These are phyloP conservation scores for Boletus sp. DNA, from an alignment of 768 basidiomycete genomes.

Conservation along the genomic window DNA sequence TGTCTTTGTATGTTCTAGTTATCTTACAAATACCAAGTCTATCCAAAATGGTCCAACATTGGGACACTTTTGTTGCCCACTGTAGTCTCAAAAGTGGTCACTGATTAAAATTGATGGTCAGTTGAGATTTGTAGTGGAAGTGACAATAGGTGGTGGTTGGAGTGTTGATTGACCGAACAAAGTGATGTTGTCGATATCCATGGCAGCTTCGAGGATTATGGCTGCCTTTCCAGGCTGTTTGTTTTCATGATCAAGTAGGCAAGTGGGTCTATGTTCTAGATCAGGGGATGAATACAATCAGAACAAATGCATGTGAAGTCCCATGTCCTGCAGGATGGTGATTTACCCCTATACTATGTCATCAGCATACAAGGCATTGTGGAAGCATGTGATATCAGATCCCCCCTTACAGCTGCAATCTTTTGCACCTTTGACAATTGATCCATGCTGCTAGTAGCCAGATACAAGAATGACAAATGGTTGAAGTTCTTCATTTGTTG, in stretches of 20 bases:
- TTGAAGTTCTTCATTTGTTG: conserved; percentile 99
- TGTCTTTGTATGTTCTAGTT: too few relatives aligned
- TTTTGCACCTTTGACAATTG: conserved; percentile 98
- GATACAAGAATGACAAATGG: conserved; percentile 94
- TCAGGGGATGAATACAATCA: conserved; percentile 11
- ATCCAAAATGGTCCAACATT: too few relatives aligned
- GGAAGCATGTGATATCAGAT: conserved; percentile 98
- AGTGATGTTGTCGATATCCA: conserved; percentile 82
- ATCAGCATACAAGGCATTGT: conserved; percentile 94
- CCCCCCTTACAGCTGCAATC: conserved; percentile 92
- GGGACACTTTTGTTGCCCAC: too few relatives aligned
- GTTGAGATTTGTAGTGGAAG: conserved; percentile 66
- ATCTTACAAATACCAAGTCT: too few relatives aligned
- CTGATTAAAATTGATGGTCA: conserved; percentile 83
- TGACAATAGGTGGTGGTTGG: conserved; percentile 75
- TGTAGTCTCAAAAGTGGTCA: conserved; percentile 96
- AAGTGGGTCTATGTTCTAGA: conserved; percentile 67
- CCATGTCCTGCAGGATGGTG: conserved; percentile 85
- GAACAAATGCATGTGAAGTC: conserved; percentile 65
- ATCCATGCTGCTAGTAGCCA: conserved; percentile 88
- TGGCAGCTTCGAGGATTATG: conserved; percentile 88
- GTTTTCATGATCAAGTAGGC: conserved; percentile 97
- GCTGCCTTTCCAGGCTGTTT: conserved; percentile 85
- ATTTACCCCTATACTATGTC: conserved; percentile 86
- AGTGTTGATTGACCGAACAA: conserved; percentile 68